phyloP scores from a whole-genome alignment of 164 flowering plant genomes.

The Nymphaea thermarum region DNA sequence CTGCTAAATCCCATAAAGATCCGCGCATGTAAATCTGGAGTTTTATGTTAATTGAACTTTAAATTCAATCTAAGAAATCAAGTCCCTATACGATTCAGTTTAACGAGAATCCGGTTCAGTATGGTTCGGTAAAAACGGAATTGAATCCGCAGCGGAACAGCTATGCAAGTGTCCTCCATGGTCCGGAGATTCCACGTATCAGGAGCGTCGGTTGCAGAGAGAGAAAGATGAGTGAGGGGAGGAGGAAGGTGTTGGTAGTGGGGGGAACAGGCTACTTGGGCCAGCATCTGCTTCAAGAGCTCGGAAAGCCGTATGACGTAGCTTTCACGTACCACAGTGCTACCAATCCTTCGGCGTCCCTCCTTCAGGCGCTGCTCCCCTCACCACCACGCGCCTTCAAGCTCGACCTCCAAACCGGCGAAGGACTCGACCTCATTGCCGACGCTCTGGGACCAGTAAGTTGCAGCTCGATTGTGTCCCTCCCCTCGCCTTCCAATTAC shows the following conservation, averaged over 20 bases:
- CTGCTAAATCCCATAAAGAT: too few relatives aligned
- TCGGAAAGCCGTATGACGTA: conserved; percentile 23
- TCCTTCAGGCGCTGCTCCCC: conserved; percentile 29
- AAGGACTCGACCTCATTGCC: conserved; percentile 45
- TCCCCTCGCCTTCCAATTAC: neutral
- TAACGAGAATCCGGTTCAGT: too few relatives aligned
- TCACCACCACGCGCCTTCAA: conserved; percentile 38
- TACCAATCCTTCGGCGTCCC: conserved; percentile 3
- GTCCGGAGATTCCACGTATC: too few relatives aligned
- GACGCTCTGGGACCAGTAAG: conserved; percentile 58
- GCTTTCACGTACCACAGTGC: conserved; percentile 53
- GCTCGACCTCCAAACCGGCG: conserved; percentile 51
- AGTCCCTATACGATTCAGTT: too few relatives aligned
- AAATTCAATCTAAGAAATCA: too few relatives aligned
- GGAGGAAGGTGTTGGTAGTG: conserved; percentile 57
- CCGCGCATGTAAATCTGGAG: too few relatives aligned
- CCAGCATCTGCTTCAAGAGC: conserved; percentile 58
- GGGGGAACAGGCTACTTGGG: conserved; percentile 96
- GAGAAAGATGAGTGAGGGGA: conserved; percentile 16
- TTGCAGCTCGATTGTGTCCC: neutral
- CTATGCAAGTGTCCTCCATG: too few relatives aligned
- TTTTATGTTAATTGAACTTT: too few relatives aligned
- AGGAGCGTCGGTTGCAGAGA: neutral
- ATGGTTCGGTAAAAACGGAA: too few relatives aligned
- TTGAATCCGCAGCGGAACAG: too few relatives aligned